Conservation (phyloP, 169 alveolate genomes). For the Eimeria praecox region DNA sequence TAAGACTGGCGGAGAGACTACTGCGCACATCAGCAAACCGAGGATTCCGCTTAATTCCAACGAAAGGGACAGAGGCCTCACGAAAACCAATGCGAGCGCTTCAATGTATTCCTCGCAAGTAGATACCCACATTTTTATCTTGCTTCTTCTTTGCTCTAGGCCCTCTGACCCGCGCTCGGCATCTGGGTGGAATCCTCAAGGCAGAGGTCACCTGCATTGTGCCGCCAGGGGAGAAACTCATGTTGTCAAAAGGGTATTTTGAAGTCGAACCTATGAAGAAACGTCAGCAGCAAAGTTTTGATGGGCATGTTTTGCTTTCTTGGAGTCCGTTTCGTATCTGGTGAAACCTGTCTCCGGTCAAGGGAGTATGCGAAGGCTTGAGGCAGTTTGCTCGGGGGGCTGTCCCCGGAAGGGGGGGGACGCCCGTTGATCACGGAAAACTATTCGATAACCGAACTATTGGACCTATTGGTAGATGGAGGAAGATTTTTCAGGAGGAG, state of each 20-base stretch:
- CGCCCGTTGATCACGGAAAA: not conserved
- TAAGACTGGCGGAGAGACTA: not conserved
- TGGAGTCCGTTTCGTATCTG: not conserved
- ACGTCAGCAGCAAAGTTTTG: not conserved
- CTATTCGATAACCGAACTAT: not conserved
- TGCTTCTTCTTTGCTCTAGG: not conserved
- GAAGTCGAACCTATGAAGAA: not conserved
- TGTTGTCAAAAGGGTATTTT: not conserved
- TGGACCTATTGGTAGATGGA: too few species aligned
- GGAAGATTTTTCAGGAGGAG: not conserved
- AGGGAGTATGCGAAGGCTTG: conserved; percentile 18
- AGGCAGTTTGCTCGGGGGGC: conserved; percentile 12
- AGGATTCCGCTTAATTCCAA: not conserved
- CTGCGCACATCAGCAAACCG: not conserved
- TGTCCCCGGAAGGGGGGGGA: not conserved
- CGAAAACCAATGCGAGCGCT: not conserved
- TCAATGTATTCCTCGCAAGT: conserved; percentile 1
- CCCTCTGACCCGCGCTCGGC: not conserved
- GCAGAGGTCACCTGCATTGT: conserved; percentile 13
- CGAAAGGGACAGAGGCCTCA: conserved; percentile 24
- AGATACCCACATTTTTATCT: not conserved
- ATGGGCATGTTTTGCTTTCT: not conserved
- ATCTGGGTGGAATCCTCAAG: not conserved
- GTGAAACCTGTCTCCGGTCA: not conserved
- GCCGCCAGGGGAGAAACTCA: not conserved